Conservation (phyloP, 768 basidiomycete species). For the Steccherinum ochraceum region DNA sequence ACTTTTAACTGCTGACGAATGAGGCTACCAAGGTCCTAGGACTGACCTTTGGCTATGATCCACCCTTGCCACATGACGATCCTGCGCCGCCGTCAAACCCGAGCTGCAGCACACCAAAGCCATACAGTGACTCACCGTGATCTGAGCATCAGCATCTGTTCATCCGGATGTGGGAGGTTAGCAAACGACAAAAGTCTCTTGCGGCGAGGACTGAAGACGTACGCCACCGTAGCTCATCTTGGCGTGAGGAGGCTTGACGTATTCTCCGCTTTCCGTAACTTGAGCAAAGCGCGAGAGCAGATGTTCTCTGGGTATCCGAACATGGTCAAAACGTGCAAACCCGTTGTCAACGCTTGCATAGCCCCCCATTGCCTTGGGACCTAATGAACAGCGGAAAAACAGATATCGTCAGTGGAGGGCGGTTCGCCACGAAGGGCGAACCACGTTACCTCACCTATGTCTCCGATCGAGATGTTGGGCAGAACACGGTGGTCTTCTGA, state of each 20-base stretch:
- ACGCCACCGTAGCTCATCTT: slow-evolving; percentile 76
- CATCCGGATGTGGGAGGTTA: neutral
- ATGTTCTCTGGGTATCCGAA: slow-evolving; percentile 59
- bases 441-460: slow-evolving; percentile 44
- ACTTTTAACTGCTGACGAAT: neutral
- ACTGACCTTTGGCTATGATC: slow-evolving; percentile 56
- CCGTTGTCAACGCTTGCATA: slow-evolving; percentile 56
- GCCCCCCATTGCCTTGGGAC: slow-evolving; percentile 52
- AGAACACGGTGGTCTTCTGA: slow-evolving; percentile 54
- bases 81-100: slow-evolving; percentile 25
- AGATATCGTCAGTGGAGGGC: neutral
- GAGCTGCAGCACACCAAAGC: neutral
- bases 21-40: neutral
- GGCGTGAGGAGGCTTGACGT: slow-evolving; percentile 61
- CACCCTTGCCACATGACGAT: slow-evolving; percentile 62
- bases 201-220: slow-evolving; percentile 19
- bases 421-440: neutral
- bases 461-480: slow-evolving; percentile 59
- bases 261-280: slow-evolving; percentile 59
- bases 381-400: slow-evolving; percentile 22
- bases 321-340: slow-evolving; percentile 57
- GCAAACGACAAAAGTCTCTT: neutral
- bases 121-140: slow-evolving; percentile 40
- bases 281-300: slow-evolving; percentile 75
- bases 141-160: slow-evolving; percentile 69